A percentile compares a stretch with the other conserved stretches of the same genome.
Conservation (phyloP, 768 basidiomycete species). For the Gelatoporia subvermispora region DNA sequence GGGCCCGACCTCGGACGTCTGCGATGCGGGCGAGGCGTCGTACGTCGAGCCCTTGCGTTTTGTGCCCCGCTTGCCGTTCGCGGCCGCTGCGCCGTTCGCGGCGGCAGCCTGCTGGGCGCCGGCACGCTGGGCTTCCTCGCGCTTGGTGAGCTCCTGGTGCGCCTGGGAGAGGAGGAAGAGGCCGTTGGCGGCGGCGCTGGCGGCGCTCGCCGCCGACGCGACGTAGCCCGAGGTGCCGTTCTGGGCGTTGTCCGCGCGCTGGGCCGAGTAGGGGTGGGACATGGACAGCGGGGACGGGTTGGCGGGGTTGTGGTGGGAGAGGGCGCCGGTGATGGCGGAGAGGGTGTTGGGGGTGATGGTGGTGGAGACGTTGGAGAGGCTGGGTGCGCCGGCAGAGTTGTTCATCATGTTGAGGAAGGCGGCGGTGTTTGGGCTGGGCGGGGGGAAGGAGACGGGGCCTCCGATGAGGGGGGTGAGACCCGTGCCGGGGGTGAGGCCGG, state of each 20-base stretch:
- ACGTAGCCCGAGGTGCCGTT: slow-evolving; percentile 21
- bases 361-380: slow-evolving; percentile 25
- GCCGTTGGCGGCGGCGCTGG: slow-evolving; percentile 77
- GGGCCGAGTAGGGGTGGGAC: slow-evolving; percentile 16
- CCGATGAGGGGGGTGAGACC: slow-evolving; percentile 66
- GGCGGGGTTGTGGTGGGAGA: slow-evolving; percentile 68
- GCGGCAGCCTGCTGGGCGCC: slow-evolving; percentile 24
- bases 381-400: slow-evolving; percentile 33
- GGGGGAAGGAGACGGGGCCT: slow-evolving; percentile 72
- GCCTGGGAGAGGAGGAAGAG: slow-evolving; percentile 92
- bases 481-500: slow-evolving; percentile 78
- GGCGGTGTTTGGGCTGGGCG: slow-evolving; percentile 82
- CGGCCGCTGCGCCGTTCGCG: slow-evolving; percentile 6
- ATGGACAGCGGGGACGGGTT: slow-evolving; percentile 32
- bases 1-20: slow-evolving; percentile 9
- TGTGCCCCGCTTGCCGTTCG: slow-evolving; percentile 45
- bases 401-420: slow-evolving; percentile 92
- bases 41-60: slow-evolving; percentile 66
- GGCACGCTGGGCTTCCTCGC: slow-evolving; percentile 70
- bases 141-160: slow-evolving; percentile 92
- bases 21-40: slow-evolving; percentile 25
- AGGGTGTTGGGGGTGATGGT: slow-evolving; percentile 66
- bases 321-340: slow-evolving; percentile 75
- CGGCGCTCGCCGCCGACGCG: slow-evolving; percentile 47
- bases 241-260: slow-evolving; percentile 12